Base-by-base conservation (phyloP, 345 rosid species). In the Citrus cavaleriei region DNA sequence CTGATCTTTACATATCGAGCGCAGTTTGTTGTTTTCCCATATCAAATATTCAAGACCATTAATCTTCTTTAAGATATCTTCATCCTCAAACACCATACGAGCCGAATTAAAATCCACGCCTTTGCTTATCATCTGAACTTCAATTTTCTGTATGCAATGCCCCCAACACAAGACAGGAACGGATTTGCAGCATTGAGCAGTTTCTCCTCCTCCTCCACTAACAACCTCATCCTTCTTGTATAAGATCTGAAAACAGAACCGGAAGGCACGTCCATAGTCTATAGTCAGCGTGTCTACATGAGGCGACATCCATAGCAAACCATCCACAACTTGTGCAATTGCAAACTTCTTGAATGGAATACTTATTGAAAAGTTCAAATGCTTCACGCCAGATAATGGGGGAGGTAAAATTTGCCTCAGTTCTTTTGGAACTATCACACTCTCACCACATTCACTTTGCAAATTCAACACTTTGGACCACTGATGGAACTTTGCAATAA, bases 221-320 rank as follows among this genome's bases (percentile, higher is more conserved):
- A 46, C 51, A 46, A 46, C 51, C 51, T 46, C 51, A 46, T 13
- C 51, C 51, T 46, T 46, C 51, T 46, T 46, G 51, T 13, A 46
- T 12, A 13, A 13, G 51, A 46, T 46, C 51, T 13, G 51, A 46
- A 46, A 13, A 10, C 0, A 49, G 5, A 21, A 57, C 30, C 21
- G 12, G 55, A 9, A 3, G 24, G 18, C 14, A 46, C 1, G 5
- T 3, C 3, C 32, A 24, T 8, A 38, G 0, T 68, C 18, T 46
- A 61, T 38, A 0, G 58, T 24, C 5, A 27, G 5, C 6, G 67
- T 74, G 16, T 74, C 22, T 14, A 18, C 54, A 40, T 74, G 68
- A 10, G 77, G 77, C 18, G 68, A 25, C 42, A 74, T 60, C 77
- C 54, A 60, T 16, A 38, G 77, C 58, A 74, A 74, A 24, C 68